Evolutionary conservation across 2,329 filamentous ascomycete species (phyloP).

Genomic region (Trichoderma gracile): DNA sequence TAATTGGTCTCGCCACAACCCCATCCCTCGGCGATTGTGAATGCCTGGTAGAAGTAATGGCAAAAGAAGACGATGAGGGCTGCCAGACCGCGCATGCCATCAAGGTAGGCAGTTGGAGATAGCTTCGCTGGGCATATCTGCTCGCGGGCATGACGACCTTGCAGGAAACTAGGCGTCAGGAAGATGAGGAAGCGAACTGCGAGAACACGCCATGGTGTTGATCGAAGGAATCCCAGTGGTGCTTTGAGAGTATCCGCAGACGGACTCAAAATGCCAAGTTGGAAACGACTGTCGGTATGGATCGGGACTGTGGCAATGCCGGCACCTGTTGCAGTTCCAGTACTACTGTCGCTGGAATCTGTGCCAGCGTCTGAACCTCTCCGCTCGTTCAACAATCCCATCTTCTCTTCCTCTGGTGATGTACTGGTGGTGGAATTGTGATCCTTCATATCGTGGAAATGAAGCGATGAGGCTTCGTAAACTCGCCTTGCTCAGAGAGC

Average conservation of each 20-base stretch:
- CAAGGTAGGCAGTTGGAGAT: conserved; percentile 58
- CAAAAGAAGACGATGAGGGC: conserved; percentile 59
- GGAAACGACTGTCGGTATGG: conserved; percentile 37
- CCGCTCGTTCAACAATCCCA: conserved; percentile 46
- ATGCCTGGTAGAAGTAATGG: conserved; percentile 56
- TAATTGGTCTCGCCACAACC: conserved; percentile 48
- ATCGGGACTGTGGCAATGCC: conserved; percentile 7
- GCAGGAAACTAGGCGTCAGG: conserved; percentile 56
- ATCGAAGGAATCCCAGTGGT: conserved; percentile 35
- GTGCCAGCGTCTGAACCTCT: conserved; percentile 49
- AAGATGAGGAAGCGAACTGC: conserved; percentile 46
- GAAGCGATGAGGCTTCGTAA: conserved; percentile 1
- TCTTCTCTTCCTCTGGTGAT: conserved; percentile 47
- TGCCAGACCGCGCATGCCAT: conserved; percentile 58
- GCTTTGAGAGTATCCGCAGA: conserved; percentile 33
- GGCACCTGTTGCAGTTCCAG: conserved; percentile 15
- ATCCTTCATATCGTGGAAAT: conserved; percentile 45
- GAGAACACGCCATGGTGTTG: conserved; percentile 42
- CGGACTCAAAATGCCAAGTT: conserved; percentile 32
- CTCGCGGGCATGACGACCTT: conserved; percentile 46
- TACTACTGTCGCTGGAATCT: conserved; percentile 38
- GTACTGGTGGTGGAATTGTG: conserved; percentile 40
- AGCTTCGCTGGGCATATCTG: conserved; percentile 45
- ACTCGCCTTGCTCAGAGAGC: background rate
- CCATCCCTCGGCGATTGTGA: conserved; percentile 53